Evolutionary conservation across 2,329 filamentous ascomycete species (phyloP).

Genomic region (Botrytis paeoniae): DNA sequence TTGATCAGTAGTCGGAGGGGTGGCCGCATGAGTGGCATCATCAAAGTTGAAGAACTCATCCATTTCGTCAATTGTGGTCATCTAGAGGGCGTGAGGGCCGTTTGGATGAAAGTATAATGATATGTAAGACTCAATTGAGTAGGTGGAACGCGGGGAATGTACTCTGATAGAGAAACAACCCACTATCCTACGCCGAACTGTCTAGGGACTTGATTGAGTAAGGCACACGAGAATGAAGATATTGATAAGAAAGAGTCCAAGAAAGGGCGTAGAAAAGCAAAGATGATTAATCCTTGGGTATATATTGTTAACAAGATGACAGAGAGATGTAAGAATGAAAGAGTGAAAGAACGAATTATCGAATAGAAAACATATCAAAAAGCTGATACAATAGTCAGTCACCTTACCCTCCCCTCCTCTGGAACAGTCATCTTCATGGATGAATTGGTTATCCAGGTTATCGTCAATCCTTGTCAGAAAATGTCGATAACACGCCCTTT

Average conservation of each 20-base stretch:
- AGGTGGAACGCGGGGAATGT: background rate
- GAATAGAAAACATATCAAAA: background rate
- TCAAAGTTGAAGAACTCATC: constrained; percentile 66
- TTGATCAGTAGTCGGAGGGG: constrained; percentile 20
- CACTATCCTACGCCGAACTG: background rate
- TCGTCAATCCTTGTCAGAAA: background rate
- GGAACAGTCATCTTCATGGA: constrained; percentile 3
- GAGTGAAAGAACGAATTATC: background rate
- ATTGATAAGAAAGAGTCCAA: constrained; percentile 22
- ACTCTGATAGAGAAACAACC: background rate
- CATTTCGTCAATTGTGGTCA: constrained; percentile 45
- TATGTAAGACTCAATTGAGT: background rate
- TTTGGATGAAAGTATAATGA: background rate
- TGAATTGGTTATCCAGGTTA: background rate
- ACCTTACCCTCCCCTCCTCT: background rate
- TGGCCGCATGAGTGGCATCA: constrained; percentile 40
- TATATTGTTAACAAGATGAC: background rate
- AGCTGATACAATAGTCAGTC: background rate
- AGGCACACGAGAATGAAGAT: background rate
- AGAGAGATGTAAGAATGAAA: background rate
- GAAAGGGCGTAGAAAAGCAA: constrained; percentile 27
- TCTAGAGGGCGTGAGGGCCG: constrained; percentile 33
- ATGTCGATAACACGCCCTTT: constrained; percentile 10
- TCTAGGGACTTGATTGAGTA: background rate
- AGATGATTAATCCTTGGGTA: constrained; percentile 7